Base-by-base conservation (phyloP, 768 basidiomycete species). In the Rhizopogon vulgaris region DNA sequence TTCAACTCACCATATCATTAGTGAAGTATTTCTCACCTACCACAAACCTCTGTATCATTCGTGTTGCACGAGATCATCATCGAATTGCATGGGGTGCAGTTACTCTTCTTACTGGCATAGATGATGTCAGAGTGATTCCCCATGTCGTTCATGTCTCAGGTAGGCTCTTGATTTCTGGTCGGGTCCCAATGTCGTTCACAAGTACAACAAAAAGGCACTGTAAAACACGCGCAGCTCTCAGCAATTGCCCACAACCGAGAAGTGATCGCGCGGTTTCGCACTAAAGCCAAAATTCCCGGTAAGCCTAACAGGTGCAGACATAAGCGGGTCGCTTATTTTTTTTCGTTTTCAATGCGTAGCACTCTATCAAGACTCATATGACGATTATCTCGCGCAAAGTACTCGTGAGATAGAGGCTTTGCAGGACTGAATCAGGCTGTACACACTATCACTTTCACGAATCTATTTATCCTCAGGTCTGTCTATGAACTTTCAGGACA, bases 11-110 rank as follows among this genome's bases (percentile, higher is more conserved):
- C 24, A 17, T 57, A 17, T 28, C 18, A 17, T 5, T 59, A 94
- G 93, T 94, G 51, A 91, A 93, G 66, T 94, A 94, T 60, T 90
- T 84, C 58, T 94, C 92, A 0, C 86, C 90, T 0, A 78, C 77
- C 12, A 94, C 91, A 3, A 83, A 85, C 56, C 73, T 94, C 0
- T 90, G 86, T 59, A 28, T 95, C 61, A 79, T 94, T 39, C 86
- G 92, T 39, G 87, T 93, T 27, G 85, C 85, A 28, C 74, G 93
- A 49, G 89, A 90, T 47, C 87, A 89, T 52, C 83, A 90, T 61
- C 78, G 77, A 4, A 78, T 87, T 34, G 86, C 88, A 0, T 90
- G 89, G 28, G 28, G 28, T 28, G 28, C 28, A 1, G 28, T 28
- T 28, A 28, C 28, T 28, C 28, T 28, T 28, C 28, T 95, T 42